phyloP scores from a whole-genome alignment of 768 basidiomycete species.

The Suillus decipiens region DNA sequence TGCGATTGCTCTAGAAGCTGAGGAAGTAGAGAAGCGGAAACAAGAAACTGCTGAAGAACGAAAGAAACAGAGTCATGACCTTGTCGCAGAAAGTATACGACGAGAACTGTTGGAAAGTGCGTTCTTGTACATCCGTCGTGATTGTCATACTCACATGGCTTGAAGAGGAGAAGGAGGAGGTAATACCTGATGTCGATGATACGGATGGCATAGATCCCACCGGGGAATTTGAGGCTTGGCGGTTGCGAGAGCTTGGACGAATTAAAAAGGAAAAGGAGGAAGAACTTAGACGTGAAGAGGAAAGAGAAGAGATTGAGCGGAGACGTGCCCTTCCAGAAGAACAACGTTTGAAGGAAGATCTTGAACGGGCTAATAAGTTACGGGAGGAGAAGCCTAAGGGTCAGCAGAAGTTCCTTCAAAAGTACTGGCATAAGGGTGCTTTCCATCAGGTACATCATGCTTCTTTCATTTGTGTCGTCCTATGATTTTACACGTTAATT shows the following conservation, averaged over 20 bases:
- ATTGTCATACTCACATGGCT: conserved; percentile 4
- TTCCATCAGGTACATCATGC: conserved; percentile 81
- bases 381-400: conserved; percentile 91
- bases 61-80: conserved; percentile 83
- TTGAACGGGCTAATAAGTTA: conserved; percentile 79
- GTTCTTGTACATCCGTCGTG: conserved; percentile 28
- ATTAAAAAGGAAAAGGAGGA: conserved; percentile 95
- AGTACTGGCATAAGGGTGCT: conserved; percentile 99
- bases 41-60: conserved; percentile 81
- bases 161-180: conserved; percentile 85
- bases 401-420: conserved; percentile 91
- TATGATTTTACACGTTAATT: conserved; percentile 22
- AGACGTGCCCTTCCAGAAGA: conserved; percentile 92
- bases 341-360: conserved; percentile 87
- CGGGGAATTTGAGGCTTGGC: conserved; percentile 95
- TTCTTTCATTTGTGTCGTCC: conserved; percentile 11
- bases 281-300: conserved; percentile 74
- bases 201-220: conserved; percentile 90
- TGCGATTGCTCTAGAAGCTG: conserved; percentile 66
- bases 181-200: conserved; percentile 89
- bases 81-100: conserved; percentile 93
- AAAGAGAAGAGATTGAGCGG: conserved; percentile 89
- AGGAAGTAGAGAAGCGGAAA: conserved; percentile 69
- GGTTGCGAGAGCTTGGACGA: conserved; percentile 88
- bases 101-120: conserved; percentile 90